Evolutionary conservation across 2,329 filamentous ascomycete genomes (phyloP).

Genomic region (Microdochium nivale): DNA sequence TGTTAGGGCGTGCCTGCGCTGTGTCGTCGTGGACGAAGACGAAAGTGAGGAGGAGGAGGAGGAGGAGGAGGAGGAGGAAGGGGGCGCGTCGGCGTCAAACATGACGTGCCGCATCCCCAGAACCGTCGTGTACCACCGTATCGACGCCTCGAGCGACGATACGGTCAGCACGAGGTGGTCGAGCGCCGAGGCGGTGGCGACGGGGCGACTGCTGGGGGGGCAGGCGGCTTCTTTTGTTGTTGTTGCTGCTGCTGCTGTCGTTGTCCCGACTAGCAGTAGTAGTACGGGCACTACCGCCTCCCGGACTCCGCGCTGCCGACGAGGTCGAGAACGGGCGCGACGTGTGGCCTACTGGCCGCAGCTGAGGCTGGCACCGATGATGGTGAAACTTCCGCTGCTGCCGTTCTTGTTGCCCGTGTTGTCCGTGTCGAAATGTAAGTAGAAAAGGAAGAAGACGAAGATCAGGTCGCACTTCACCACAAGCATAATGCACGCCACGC

Average conservation of each 20-base stretch:
- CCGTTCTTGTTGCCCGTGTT: too few relatives aligned
- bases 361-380: too few relatives aligned
- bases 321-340: too few relatives aligned
- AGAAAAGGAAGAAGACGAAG: too few relatives aligned
- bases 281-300: too few relatives aligned
- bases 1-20: conserved; percentile 37
- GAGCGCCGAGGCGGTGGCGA: conserved; percentile 22
- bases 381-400: too few relatives aligned
- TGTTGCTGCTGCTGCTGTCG: neutral
- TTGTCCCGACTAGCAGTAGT: neutral
- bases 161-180: conserved; percentile 56
- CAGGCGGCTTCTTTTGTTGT: neutral
- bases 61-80: neutral
- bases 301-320: too few relatives aligned
- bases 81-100: conserved; percentile 29
- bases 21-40: neutral
- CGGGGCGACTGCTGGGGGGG: neutral
- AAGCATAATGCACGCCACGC: too few relatives aligned
- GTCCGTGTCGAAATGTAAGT: too few relatives aligned
- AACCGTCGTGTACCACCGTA: conserved; percentile 44
- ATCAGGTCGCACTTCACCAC: too few relatives aligned
- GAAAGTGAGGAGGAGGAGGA: neutral
- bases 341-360: too few relatives aligned
- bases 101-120: conserved; percentile 48
- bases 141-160: conserved; percentile 35